Base-by-base conservation (phyloP, 164 flowering plant genomes). In the Kalanchoe fedtschenkoi region DNA sequence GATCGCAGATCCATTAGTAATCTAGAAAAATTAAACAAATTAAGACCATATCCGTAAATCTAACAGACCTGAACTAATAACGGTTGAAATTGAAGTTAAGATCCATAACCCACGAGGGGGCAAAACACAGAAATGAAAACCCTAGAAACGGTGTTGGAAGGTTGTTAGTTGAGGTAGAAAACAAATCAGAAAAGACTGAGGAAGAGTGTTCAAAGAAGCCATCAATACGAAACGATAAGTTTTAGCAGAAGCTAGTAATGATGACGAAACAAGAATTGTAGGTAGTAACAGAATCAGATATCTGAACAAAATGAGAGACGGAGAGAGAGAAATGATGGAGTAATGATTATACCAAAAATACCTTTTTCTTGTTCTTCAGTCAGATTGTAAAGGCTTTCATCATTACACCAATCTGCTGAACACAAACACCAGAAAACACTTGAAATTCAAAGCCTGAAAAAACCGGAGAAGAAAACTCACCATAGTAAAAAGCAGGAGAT, bases 301-400 rank as follows among this genome's bases (percentile, higher is more conserved):
- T 51, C 56, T 51, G 32, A 26, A 51, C 1, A 51, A 26, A 21
- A 55, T 26, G 17, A 34, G 37, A 34, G 22, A 4, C 6, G 17
- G 24, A 58, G 22, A 58, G 61, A 58, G 24, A 58, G 24, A 58
- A 34, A 58, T 58, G 61, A 58, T 58, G 42, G 38, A 34, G 79
- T 62, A 74, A 81, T 81, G 81, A 78, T 77, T 78, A 76, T n/a
- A n/a, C n/a, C n/a, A n/a, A n/a, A n/a, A n/a, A n/a, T n/a, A 67
- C 60, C 62, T 69, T 71, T 71, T 66, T 60, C 64, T 34, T 46
- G 19, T 35, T 34, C 60, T 61, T 55, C 59, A 73, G 70, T 78
- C 71, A 74, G 71, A 58, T 41, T 60, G 53, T 38, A 46, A 56
- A 37, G 34, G 26, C 2, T 22, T 47, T 74, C 78, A 81, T 84